Conservation (phyloP, 2,329 filamentous ascomycete species). For the Aspergillus bombycis region DNA sequence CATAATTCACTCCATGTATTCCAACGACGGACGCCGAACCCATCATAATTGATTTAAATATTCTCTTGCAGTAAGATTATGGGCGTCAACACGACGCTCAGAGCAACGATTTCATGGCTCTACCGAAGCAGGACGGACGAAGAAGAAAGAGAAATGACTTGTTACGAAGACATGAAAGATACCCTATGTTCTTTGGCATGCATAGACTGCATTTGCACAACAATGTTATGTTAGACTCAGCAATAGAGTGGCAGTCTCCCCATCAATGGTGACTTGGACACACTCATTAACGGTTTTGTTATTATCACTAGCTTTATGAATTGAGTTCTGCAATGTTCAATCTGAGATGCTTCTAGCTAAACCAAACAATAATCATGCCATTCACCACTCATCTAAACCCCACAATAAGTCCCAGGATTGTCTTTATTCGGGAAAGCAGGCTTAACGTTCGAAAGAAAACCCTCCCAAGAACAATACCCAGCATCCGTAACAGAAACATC, state of each 20-base stretch:
- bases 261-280: neutral
- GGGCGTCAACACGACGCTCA: neutral
- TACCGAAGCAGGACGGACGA: neutral
- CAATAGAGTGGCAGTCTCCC: slow-evolving; percentile 1
- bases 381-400: neutral
- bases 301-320: neutral
- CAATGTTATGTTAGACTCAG: slow-evolving; percentile 5
- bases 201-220: slow-evolving; percentile 6
- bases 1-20: neutral
- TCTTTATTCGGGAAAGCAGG: neutral
- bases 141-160: neutral
- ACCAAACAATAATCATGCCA: neutral
- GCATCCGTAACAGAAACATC: neutral
- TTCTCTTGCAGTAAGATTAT: neutral
- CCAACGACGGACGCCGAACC: neutral
- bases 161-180: slow-evolving; percentile 11
- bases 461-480: neutral
- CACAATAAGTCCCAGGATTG: neutral
- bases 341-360: neutral
- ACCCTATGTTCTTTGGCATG: slow-evolving; percentile 12
- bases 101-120: neutral
- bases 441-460: neutral
- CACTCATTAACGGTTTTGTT: neutral
- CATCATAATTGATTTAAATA: neutral
- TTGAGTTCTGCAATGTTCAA: neutral